phyloP scores from a whole-genome alignment of 169 alveolate species.

The Plasmodium vinckei region DNA sequence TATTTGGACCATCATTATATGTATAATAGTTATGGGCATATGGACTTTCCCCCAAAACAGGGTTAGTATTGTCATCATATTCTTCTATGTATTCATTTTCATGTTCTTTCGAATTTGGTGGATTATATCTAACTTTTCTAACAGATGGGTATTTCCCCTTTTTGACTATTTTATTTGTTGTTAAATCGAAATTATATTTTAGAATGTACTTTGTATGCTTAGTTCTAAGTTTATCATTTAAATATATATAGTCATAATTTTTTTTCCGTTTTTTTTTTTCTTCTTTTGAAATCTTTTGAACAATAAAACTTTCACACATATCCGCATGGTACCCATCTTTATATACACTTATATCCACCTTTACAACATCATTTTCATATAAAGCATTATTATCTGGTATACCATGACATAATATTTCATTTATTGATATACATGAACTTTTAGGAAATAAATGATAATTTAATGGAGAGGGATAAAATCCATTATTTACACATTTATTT shows the following conservation, averaged over 20 bases:
- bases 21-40: not conserved
- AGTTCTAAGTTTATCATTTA: slow-evolving; percentile 37
- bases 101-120: slow-evolving; percentile 47
- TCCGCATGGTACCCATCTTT: slow-evolving; percentile 84
- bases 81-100: not conserved
- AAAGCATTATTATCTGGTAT: slow-evolving; percentile 83
- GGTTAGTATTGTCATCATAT: slow-evolving; percentile 42
- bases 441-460: slow-evolving; percentile 84
- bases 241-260: slow-evolving; percentile 41
- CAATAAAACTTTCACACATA: slow-evolving; percentile 84
- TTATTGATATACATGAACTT: slow-evolving; percentile 81
- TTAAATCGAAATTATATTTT: slow-evolving; percentile 43
- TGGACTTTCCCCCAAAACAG: not conserved
- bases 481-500: slow-evolving; percentile 78
- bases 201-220: slow-evolving; percentile 40
- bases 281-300: slow-evolving; percentile 23
- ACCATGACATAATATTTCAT: slow-evolving; percentile 85
- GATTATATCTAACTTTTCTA: slow-evolving; percentile 20
- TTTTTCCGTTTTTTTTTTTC: slow-evolving; percentile 62
- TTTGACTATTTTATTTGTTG: slow-evolving; percentile 21
- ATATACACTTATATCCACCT: slow-evolving; percentile 82
- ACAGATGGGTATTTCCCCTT: slow-evolving; percentile 13
- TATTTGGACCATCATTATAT: not conserved
- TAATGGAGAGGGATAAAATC: slow-evolving; percentile 82
- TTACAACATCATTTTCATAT: slow-evolving; percentile 81